phyloP scores from a whole-genome alignment of 1,139 yeast species.

The Citeromyces hawaiiensis region DNA sequence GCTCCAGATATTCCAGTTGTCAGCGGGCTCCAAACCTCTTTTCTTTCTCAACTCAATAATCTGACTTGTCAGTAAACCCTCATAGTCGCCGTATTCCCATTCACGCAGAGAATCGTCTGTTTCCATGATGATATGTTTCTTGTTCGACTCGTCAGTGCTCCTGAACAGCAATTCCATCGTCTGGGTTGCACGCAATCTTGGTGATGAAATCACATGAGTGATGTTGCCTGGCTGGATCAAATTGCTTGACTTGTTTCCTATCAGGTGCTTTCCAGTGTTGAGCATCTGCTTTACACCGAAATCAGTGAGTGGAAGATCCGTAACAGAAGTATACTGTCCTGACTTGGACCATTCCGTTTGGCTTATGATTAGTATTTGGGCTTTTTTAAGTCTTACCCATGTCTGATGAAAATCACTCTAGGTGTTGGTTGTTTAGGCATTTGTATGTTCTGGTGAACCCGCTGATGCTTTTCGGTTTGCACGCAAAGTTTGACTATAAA shows the following conservation, averaged over 20 bases:
- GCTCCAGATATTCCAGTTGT: conserved; percentile 75
- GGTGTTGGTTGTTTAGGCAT: conserved; percentile 35
- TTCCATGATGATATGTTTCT: conserved; percentile 26
- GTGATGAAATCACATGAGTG: conserved; percentile 61
- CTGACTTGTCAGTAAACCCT: conserved; percentile 61
- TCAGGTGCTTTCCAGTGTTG: conserved; percentile 58
- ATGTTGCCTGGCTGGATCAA: conserved; percentile 53
- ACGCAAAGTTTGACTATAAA: background rate
- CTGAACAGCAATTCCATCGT: conserved; percentile 51
- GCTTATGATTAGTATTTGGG: conserved; percentile 17
- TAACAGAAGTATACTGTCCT: conserved; percentile 81
- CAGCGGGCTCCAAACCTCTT: conserved; percentile 42
- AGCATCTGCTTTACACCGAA: conserved; percentile 69
- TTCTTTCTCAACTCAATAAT: conserved; percentile 45
- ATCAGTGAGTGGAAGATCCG: conserved; percentile 68
- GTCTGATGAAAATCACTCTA: conserved; percentile 70
- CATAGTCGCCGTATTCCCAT: conserved; percentile 96
- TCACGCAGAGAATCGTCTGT: conserved; percentile 69
- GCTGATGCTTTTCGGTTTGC: background rate
- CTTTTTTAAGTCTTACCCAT: conserved; percentile 25
- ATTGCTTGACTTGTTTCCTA: conserved; percentile 37
- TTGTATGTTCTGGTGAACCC: background rate
- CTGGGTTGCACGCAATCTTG: conserved; percentile 65
- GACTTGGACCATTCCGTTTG: conserved; percentile 94
- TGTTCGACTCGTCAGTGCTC: conserved; percentile 28